A percentile compares a stretch with the other conserved stretches of the same genome.
phyloP scores from a whole-genome alignment of 2,329 filamentous ascomycete genomes.

The Pyrenophora graminea region DNA sequence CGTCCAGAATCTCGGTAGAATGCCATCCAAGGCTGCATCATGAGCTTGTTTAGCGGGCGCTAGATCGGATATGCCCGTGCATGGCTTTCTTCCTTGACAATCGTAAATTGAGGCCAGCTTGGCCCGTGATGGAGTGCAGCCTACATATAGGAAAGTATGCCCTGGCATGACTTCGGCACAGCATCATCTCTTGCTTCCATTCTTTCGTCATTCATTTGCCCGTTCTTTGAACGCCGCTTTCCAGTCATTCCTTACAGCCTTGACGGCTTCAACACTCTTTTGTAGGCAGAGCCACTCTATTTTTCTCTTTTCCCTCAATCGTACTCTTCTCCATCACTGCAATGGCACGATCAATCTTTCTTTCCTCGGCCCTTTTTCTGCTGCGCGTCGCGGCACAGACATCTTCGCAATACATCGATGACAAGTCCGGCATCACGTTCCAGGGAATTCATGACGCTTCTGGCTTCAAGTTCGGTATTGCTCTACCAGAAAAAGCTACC shows the following conservation, averaged over 20 bases:
- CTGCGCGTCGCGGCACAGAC: constrained; percentile 33
- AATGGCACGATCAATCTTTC: constrained; percentile 37
- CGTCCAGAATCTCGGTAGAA: constrained; percentile 12
- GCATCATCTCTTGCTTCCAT: constrained; percentile 18
- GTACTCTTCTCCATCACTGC: constrained; percentile 10
- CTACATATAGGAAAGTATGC: constrained; percentile 20
- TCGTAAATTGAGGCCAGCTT: constrained; percentile 26
- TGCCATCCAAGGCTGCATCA: constrained; percentile 13
- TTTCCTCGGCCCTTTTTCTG: constrained; percentile 33
- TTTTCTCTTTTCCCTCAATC: constrained; percentile 12
- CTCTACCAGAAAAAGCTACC: constrained; percentile 53
- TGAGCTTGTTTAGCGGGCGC: constrained; percentile 14
- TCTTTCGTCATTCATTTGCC: constrained; percentile 16
- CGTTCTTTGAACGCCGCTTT: constrained; percentile 22
- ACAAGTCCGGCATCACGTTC: constrained; percentile 42
- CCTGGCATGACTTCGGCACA: constrained; percentile 1
- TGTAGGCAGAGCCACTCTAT: constrained; percentile 32
- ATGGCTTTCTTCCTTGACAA: constrained; percentile 13
- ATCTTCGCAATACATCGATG: constrained; percentile 35
- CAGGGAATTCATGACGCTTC: constrained; percentile 40
- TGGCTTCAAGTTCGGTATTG: constrained; percentile 56
- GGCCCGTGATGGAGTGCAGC: constrained; percentile 16
- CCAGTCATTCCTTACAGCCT: constrained; percentile 33
- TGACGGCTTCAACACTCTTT: constrained; percentile 38
- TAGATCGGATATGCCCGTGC: constrained; percentile 6